phyloP scores from a whole-genome alignment of 371 early-diverging fungal genomes.

The Paraphysoderma sedebokerense region DNA sequence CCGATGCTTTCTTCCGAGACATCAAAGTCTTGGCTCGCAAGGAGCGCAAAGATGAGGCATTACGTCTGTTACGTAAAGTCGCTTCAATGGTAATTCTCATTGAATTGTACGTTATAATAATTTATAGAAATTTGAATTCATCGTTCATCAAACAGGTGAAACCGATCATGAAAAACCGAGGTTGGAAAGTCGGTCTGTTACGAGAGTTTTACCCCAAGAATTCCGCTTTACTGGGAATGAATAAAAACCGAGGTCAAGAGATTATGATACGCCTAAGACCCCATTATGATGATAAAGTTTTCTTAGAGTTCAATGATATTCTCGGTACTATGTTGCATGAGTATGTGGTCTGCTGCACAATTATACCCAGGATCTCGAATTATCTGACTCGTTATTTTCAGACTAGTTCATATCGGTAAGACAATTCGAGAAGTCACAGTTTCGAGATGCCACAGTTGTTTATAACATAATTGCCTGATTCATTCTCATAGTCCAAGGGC shows the following conservation, averaged over 20 bases:
- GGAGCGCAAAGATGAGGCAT: not conserved
- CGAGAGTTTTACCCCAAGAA: slow-evolving; percentile 11
- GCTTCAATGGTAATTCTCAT: too few relatives aligned
- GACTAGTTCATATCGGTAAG: not conserved
- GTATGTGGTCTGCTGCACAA: slow-evolving; percentile 1
- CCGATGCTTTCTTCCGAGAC: too few relatives aligned
- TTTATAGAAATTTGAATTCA: too few relatives aligned
- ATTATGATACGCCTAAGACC: slow-evolving; percentile 12
- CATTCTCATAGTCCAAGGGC: slow-evolving; percentile 10
- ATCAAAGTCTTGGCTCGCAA: not conserved
- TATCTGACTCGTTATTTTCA: not conserved
- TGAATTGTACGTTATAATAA: too few relatives aligned
- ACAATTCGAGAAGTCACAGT: not conserved
- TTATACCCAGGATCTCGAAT: not conserved
- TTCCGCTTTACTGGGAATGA: slow-evolving; percentile 11
- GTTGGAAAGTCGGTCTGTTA: slow-evolving; percentile 8
- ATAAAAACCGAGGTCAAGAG: slow-evolving; percentile 12
- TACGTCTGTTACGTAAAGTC: not conserved
- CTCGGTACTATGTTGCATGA: slow-evolving; percentile 19
- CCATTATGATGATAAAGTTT: slow-evolving; percentile 1
- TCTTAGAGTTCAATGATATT: slow-evolving; percentile 8
- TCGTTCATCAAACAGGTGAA: slow-evolving; percentile 4
- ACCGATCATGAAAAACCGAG: slow-evolving; percentile 12
- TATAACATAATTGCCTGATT: not conserved
- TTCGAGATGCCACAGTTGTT: not conserved